Conservation (phyloP, 805 yeast genomes). For the Saturnispora zaruensis region DNA sequence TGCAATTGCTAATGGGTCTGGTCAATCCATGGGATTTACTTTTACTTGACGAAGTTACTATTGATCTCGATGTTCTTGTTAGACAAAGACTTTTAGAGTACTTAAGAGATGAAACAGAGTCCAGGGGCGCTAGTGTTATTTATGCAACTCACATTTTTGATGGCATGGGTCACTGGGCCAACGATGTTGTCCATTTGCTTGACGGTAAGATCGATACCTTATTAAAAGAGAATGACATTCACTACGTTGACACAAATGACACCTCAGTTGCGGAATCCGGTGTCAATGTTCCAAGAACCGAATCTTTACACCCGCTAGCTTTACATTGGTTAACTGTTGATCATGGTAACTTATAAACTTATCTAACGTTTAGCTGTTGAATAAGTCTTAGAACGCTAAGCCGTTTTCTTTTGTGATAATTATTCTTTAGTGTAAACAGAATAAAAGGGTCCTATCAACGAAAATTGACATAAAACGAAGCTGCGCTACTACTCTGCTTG, state of each 20-base stretch:
- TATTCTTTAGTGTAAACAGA: not conserved
- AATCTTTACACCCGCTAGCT: slow-evolving; percentile 66
- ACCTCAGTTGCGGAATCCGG: slow-evolving; percentile 14
- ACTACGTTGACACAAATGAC: slow-evolving; percentile 23
- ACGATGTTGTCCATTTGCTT: slow-evolving; percentile 67
- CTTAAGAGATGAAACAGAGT: slow-evolving; percentile 61
- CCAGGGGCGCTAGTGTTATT: slow-evolving; percentile 66
- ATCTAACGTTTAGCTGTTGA: not conserved
- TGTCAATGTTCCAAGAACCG: slow-evolving; percentile 29
- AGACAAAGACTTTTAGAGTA: slow-evolving; percentile 66
- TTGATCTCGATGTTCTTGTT: slow-evolving; percentile 90
- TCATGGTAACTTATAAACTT: not conserved
- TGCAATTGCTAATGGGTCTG: slow-evolving; percentile 89
- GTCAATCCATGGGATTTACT: slow-evolving; percentile 83
- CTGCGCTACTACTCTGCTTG: too few relatives aligned
- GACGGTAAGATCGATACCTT: slow-evolving; percentile 47
- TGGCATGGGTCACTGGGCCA: slow-evolving; percentile 89
- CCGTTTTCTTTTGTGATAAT: not conserved
- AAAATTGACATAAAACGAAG: too few relatives aligned
- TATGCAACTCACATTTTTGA: slow-evolving; percentile 97
- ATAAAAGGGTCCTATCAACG: too few relatives aligned
- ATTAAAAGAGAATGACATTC: slow-evolving; percentile 28
- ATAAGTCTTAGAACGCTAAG: not conserved
- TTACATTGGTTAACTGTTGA: slow-evolving; percentile 45
- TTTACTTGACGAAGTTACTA: slow-evolving; percentile 93